Conservation (phyloP, 2,329 filamentous ascomycete species). For the Ophiostoma australiae region DNA sequence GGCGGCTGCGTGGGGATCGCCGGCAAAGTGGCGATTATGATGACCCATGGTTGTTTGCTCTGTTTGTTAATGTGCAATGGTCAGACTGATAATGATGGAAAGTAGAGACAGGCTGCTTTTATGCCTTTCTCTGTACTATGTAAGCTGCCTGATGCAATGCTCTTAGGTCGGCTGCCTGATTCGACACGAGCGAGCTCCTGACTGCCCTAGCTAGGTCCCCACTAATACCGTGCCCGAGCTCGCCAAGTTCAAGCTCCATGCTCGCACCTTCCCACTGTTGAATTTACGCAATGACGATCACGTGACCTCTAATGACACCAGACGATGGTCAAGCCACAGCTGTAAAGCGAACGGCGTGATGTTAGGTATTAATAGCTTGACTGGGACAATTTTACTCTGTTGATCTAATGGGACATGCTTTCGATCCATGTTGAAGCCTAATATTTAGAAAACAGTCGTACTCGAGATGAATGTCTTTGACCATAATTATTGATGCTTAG, state of each 20-base stretch:
- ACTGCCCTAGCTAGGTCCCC: background rate
- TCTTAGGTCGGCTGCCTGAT: background rate
- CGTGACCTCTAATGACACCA: background rate
- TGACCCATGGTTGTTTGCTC: conserved; percentile 30
- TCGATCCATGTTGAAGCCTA: too few relatives aligned
- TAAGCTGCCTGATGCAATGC: background rate
- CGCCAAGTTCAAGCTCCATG: background rate
- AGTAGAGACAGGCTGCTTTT: background rate
- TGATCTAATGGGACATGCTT: too few relatives aligned
- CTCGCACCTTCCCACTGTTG: background rate
- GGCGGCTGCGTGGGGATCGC: conserved; percentile 29
- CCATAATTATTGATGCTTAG: background rate
- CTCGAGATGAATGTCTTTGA: too few relatives aligned
- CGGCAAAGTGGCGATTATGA: conserved; percentile 31
- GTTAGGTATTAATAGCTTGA: too few relatives aligned
- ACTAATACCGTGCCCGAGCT: background rate
- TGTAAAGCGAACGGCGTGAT: background rate
- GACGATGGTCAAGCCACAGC: background rate
- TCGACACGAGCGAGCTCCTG: background rate
- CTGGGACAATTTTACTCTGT: too few relatives aligned
- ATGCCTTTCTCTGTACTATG: background rate
- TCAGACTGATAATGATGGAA: too few relatives aligned
- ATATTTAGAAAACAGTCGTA: too few relatives aligned
- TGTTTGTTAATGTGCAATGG: too few relatives aligned
- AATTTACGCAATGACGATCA: background rate